phyloP scores from a whole-genome alignment of 1,284 basidiomycete species.

The Apiotrichum porosum region DNA sequence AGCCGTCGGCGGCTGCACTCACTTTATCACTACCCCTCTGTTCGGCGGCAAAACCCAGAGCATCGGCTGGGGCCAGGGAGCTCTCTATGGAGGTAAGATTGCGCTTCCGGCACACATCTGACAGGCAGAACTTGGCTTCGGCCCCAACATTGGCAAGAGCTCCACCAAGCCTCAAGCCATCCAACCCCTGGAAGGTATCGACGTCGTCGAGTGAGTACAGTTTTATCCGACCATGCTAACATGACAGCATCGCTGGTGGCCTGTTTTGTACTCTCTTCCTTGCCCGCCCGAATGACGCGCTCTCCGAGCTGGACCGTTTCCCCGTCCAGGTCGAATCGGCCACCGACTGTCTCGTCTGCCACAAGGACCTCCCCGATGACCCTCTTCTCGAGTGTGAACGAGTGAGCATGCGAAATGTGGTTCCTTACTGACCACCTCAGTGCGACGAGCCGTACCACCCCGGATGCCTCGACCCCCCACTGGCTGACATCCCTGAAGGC shows the following conservation, averaged over 20 bases:
- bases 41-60: constrained; percentile 55
- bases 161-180: constrained; percentile 76
- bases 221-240: background rate
- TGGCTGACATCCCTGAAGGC: constrained; percentile 72
- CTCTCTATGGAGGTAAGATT: constrained; percentile 11
- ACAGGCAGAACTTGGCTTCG: constrained; percentile 69
- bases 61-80: constrained; percentile 15
- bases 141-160: constrained; percentile 73
- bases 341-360: constrained; percentile 67
- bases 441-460: constrained; percentile 88
- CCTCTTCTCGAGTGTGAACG: constrained; percentile 78
- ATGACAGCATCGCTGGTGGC: constrained; percentile 66
- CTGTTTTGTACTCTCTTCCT: constrained; percentile 82
- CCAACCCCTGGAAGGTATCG: constrained; percentile 64
- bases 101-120: constrained; percentile 31
- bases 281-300: constrained; percentile 62
- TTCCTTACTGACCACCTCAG: no score
- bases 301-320: constrained; percentile 65
- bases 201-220: constrained; percentile 65
- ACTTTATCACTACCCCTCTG: constrained; percentile 70
- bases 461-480: constrained; percentile 70
- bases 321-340: constrained; percentile 66
- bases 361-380: constrained; percentile 62
- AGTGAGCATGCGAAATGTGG: no score
- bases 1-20: constrained; percentile 80